phyloP scores from a whole-genome alignment of 129 eudicot species.

The Centella asiatica region DNA sequence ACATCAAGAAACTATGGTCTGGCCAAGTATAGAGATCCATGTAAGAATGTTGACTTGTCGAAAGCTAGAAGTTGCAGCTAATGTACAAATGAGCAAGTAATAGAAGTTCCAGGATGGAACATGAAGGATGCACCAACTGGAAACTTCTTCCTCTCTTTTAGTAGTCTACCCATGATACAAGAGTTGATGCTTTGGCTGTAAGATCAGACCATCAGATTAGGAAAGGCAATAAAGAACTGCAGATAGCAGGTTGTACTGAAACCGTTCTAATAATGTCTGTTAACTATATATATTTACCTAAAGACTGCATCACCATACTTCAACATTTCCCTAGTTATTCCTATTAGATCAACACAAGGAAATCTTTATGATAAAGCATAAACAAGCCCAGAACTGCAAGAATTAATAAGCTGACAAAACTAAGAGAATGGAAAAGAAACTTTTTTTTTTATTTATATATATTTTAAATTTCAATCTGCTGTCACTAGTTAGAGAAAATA shows the following conservation, averaged over 20 bases:
- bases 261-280: too few species aligned
- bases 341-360: not conserved
- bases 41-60: not conserved
- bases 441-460: too few species aligned
- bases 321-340: not conserved
- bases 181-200: not conserved
- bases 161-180: not conserved
- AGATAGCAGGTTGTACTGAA: not conserved
- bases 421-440: not conserved
- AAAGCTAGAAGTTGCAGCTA: not conserved
- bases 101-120: not conserved
- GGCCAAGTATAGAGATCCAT: not conserved
- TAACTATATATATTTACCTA: too few species aligned
- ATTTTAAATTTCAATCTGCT: too few species aligned
- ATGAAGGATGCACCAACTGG: not conserved
- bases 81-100: not conserved
- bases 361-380: too few species aligned
- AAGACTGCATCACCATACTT: not conserved
- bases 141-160: not conserved
- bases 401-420: not conserved
- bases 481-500: too few species aligned
- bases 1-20: not conserved
- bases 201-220: not conserved
- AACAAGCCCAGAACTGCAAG: too few species aligned
- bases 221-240: not conserved